These are phyloP conservation scores for Oryza brachyantha DNA, from an alignment of 176 grass and related monocot genomes.

Conservation along the genomic window DNA sequence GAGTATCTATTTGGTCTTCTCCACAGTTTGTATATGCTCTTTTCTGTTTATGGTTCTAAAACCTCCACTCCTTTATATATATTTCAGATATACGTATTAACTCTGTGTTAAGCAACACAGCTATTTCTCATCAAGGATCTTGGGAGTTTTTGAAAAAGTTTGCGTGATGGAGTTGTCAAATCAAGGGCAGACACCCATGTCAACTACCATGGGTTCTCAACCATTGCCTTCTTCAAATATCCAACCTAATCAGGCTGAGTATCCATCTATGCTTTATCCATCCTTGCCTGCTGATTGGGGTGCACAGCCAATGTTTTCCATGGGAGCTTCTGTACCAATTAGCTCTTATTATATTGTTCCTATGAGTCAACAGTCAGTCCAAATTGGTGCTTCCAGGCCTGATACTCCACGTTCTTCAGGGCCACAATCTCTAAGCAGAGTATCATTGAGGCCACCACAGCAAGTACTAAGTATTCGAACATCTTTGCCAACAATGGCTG, in stretches of 20 bases:
- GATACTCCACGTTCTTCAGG: conserved; percentile 28
- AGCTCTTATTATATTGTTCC: conserved; percentile 61
- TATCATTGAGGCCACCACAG: conserved; percentile 38
- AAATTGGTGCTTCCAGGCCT: conserved; percentile 37
- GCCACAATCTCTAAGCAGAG: conserved; percentile 37
- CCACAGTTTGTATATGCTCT: neutral
- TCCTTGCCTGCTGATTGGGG: conserved; percentile 48
- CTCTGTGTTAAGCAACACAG: neutral
- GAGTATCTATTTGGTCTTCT: neutral
- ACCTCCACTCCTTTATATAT: neutral
- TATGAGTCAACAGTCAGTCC: conserved; percentile 57
- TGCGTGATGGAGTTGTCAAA: conserved; percentile 52
- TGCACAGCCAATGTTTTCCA: conserved; percentile 45
- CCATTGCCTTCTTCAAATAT: conserved; percentile 30
- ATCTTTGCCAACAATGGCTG: conserved; percentile 35
- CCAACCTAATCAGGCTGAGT: conserved; percentile 45
- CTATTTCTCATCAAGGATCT: neutral
- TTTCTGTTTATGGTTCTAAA: neutral
- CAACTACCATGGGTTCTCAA: conserved; percentile 50
- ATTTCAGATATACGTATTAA: conserved; percentile 30
- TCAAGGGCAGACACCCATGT: conserved; percentile 44
- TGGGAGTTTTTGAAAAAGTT: conserved; percentile 1
- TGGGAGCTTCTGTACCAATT: conserved; percentile 41
- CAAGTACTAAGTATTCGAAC: conserved; percentile 58
- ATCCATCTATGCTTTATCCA: conserved; percentile 42